These are phyloP conservation scores for Cladophialophora psammophila DNA, from an alignment of 2,329 filamentous ascomycete genomes.

Conservation along the genomic window DNA sequence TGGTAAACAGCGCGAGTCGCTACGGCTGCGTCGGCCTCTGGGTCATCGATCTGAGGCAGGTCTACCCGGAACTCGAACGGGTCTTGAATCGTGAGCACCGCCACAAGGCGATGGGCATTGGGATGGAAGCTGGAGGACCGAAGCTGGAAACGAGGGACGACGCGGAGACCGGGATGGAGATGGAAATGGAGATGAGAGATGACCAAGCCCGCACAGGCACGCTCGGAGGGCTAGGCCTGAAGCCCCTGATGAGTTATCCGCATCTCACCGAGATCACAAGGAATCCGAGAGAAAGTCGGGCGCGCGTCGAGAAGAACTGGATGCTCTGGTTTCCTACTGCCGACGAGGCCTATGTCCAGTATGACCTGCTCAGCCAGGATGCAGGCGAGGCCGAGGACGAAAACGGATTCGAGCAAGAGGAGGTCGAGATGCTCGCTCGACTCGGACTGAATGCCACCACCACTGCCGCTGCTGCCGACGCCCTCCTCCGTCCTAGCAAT, in stretches of 20 bases:
- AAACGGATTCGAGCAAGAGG: constrained; percentile 3
- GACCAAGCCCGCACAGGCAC: neutral
- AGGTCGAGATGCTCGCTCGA: constrained; percentile 2
- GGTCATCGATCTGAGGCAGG: constrained; percentile 44
- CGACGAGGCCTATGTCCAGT: constrained; percentile 48
- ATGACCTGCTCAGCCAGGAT: constrained; percentile 44
- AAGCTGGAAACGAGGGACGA: constrained; percentile 3
- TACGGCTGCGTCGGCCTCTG: constrained; percentile 48
- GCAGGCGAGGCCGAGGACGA: constrained; percentile 5
- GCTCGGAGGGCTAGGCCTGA: neutral
- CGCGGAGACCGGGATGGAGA: neutral
- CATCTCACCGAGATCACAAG: constrained; percentile 50
- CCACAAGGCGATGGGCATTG: neutral
- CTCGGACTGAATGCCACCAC: constrained; percentile 6
- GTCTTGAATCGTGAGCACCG: constrained; percentile 8
- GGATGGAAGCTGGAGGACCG: neutral
- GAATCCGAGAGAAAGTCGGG: constrained; percentile 46
- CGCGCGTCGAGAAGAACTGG: constrained; percentile 52
- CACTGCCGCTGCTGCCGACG: neutral
- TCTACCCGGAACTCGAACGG: constrained; percentile 29
- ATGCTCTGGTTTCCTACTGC: constrained; percentile 47
- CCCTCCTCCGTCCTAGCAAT: neutral
- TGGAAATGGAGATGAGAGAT: constrained; percentile 1
- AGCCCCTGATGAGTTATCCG: constrained; percentile 40
- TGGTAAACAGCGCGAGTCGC: constrained; percentile 46